Evolutionary conservation across 768 basidiomycete genomes (phyloP), one percentile per base, ranked within the genome.

Genomic region (Suillus subluteus): DNA sequence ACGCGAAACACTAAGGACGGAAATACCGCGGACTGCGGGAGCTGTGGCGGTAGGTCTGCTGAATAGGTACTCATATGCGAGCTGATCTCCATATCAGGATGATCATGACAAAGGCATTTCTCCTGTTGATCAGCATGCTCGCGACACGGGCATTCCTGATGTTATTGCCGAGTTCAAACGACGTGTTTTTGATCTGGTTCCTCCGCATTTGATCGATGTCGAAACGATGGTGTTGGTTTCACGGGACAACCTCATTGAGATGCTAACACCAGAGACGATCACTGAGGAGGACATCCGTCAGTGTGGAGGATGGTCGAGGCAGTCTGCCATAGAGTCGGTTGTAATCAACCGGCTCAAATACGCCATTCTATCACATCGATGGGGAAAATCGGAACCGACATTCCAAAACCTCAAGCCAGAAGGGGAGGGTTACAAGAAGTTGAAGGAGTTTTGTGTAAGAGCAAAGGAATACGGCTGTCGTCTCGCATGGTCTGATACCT

Each of bases 341-440:
- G 12, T 66, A 18, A 38, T 55, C 32, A 18, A 41, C n/a, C 30
- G 37, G 38, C 32, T 66, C 23, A 35, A 58, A 55, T 67, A 67
- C 41, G 66, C 66, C 43, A 67, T 67, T 38, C 50, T 67, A 23
- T 67, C 66, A 30, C 66, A 67, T 13, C 62, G 66, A 15, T 67
- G 66, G 66, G 62, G 40, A 32, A 32, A 41, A 56, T 62, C 63
- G 32, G 58, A 58, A n/a, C 65, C 65, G 21, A 54, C 35, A 13
- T 62, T 62, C 8, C 62, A 56, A n/a, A 32, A 56, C 11, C 12
- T 64, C 21, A 41, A 40, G 21, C 63, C 18, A 8, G 30, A 37
- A 43, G 48, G 63, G 18, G 32, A 62, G 68, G 68, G 68, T 69
- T 48, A 59, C 44, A 13, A 37, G 23, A 62, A 62, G 41, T 9